These are phyloP conservation scores for Larix sibirica DNA, from an alignment of 83 land plant genomes.

Conservation along the genomic window DNA sequence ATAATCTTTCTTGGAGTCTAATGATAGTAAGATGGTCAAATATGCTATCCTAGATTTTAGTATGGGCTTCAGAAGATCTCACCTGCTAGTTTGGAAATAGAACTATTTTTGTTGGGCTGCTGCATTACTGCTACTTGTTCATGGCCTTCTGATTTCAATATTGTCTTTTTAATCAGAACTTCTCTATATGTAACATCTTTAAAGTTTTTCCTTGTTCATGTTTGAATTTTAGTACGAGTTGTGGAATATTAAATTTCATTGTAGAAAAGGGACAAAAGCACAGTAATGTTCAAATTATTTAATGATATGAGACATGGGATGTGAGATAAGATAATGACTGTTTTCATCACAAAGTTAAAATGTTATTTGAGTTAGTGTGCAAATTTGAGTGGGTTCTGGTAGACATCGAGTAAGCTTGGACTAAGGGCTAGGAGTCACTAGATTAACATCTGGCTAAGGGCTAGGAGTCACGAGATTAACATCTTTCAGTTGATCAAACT, in stretches of 20 bases:
- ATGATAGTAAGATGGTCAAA: neutral
- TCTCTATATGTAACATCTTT: neutral
- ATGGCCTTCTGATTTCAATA: neutral
- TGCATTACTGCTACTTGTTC: neutral
- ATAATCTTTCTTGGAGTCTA: neutral
- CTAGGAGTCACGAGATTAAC: no score
- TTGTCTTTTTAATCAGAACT: neutral
- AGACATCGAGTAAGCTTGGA: neutral
- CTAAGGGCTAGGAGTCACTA: no score
- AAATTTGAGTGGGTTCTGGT: neutral
- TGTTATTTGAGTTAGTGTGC: neutral
- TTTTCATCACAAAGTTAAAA: no score
- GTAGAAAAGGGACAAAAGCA: neutral
- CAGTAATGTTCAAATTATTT: no score
- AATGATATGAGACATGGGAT: no score
- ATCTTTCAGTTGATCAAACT: no score
- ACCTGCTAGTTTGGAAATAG: neutral
- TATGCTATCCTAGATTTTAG: neutral
- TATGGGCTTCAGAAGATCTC: neutral
- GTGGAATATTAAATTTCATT: neutral
- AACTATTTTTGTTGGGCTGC: neutral
- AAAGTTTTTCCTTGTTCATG: neutral
- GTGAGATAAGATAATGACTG: no score
- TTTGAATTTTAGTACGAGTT: neutral
- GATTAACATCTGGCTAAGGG: no score